These are phyloP conservation scores for Solanum corneliomulleri DNA, from an alignment of 257 asterid genomes.

Conservation along the genomic window DNA sequence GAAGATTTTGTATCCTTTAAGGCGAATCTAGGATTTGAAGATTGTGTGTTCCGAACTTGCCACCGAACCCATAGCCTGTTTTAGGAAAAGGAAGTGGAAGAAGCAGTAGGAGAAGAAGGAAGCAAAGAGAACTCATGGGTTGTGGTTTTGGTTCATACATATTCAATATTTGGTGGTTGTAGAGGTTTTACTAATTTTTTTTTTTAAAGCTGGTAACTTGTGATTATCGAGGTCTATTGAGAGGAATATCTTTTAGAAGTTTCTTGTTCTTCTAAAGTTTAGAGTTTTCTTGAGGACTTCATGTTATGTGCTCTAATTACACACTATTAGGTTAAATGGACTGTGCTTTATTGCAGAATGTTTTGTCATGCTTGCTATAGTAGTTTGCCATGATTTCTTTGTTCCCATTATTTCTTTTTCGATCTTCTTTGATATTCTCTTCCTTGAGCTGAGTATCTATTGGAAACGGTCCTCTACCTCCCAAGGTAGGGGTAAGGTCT, in stretches of 20 bases:
- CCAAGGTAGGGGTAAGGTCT: background rate
- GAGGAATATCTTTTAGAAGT: conserved; percentile 13
- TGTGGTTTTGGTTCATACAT: conserved; percentile 43
- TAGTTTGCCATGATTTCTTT: too few species aligned
- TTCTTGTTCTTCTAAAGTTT: background rate
- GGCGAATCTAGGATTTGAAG: too few species aligned
- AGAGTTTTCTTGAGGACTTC: background rate
- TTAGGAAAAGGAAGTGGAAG: too few species aligned
- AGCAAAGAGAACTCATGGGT: background rate
- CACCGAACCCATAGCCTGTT: too few species aligned
- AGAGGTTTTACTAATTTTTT: background rate
- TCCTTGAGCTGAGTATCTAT: background rate
- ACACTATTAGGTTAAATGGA: background rate
- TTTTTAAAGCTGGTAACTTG: background rate
- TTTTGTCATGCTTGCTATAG: background rate
- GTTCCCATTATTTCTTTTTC: background rate
- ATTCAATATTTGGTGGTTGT: conserved; percentile 39
- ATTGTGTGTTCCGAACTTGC: too few species aligned
- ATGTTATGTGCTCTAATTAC: background rate
- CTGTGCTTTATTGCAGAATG: background rate
- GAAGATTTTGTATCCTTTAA: too few species aligned
- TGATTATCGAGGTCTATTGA: conserved; percentile 5
- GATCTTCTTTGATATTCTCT: background rate
- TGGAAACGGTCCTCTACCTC: background rate
- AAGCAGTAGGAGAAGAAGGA: background rate